These are phyloP conservation scores for Meyerozyma guilliermondii DNA, from an alignment of 1,139 yeast genomes.

Conservation along the genomic window DNA sequence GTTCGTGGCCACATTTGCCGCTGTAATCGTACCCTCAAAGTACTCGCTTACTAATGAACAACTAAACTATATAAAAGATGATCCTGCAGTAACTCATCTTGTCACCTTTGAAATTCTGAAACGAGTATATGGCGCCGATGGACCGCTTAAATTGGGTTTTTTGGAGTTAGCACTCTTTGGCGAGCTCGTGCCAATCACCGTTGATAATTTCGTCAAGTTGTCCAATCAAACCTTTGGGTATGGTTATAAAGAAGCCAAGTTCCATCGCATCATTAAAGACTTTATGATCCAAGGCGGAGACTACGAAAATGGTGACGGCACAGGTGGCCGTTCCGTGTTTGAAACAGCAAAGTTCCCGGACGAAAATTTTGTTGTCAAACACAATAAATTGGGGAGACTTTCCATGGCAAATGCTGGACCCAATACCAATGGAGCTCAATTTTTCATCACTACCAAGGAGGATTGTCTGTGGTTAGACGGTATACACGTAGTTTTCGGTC, in stretches of 20 bases:
- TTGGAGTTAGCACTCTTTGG: constrained; percentile 20
- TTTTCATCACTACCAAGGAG: constrained; percentile 31
- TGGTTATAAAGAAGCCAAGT: constrained; percentile 27
- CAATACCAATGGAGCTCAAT: constrained; percentile 39
- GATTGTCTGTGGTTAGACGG: constrained; percentile 38
- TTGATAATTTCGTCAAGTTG: constrained; percentile 30
- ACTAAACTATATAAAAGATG: constrained; percentile 4
- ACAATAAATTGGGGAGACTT: constrained; percentile 33
- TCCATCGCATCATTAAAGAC: constrained; percentile 34
- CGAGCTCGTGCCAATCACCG: constrained; percentile 32
- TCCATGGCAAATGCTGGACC: constrained; percentile 42
- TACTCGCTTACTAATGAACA: not conserved
- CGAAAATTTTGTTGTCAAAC: constrained; percentile 31
- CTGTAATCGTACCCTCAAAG: not conserved
- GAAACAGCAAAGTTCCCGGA: constrained; percentile 25
- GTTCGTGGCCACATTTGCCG: not conserved
- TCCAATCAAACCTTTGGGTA: constrained; percentile 27
- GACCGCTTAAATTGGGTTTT: constrained; percentile 9
- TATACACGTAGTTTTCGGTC: constrained; percentile 54
- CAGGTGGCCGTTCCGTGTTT: constrained; percentile 30
- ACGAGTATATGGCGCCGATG: constrained; percentile 1
- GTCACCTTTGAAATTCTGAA: constrained; percentile 8
- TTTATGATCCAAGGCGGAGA: constrained; percentile 42
- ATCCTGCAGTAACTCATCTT: constrained; percentile 10
- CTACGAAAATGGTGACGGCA: constrained; percentile 21